These are phyloP conservation scores for Penicillium sp. DNA, from an alignment of 2,329 filamentous ascomycete species.

Conservation along the genomic window DNA sequence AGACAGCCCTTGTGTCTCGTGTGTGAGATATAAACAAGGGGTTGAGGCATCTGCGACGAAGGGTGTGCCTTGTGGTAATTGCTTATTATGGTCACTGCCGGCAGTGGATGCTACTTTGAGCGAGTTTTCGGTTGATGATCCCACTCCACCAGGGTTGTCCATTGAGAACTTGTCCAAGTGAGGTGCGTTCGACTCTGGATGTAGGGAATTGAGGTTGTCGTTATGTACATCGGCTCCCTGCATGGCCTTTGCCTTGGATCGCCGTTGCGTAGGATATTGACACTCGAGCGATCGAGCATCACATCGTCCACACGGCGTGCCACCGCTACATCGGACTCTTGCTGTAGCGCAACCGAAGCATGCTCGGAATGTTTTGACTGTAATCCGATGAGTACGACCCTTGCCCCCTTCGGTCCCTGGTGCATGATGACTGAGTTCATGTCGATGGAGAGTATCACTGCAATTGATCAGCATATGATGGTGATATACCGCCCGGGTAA, in stretches of 20 bases:
- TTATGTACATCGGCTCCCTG: constrained; percentile 11
- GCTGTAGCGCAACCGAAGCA: constrained; percentile 41
- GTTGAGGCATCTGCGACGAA: constrained; percentile 1
- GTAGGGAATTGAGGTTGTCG: constrained; percentile 3
- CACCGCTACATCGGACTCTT: constrained; percentile 41
- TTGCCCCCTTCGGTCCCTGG: constrained; percentile 33
- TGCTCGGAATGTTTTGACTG: constrained; percentile 42
- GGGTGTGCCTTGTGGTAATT: constrained; percentile 1
- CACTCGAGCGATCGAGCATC: constrained; percentile 38
- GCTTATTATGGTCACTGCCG: neutral
- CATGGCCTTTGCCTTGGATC: constrained; percentile 32
- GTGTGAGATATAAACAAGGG: constrained; percentile 7
- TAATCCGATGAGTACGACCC: constrained; percentile 40
- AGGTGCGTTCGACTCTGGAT: neutral
- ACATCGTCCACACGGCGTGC: constrained; percentile 38
- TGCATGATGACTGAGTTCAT: constrained; percentile 40
- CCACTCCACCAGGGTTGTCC: neutral
- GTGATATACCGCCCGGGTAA: neutral
- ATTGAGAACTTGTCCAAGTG: constrained; percentile 12
- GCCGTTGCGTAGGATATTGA: constrained; percentile 40
- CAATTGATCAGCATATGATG: neutral
- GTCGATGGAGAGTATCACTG: constrained; percentile 42
- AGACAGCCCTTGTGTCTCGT: constrained; percentile 10
- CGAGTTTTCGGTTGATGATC: neutral
- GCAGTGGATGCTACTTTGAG: neutral